Evolutionary conservation across 2,329 filamentous ascomycete species (phyloP), one percentile per base, ranked within the genome.

Genomic region (Microsporum audouinii): DNA sequence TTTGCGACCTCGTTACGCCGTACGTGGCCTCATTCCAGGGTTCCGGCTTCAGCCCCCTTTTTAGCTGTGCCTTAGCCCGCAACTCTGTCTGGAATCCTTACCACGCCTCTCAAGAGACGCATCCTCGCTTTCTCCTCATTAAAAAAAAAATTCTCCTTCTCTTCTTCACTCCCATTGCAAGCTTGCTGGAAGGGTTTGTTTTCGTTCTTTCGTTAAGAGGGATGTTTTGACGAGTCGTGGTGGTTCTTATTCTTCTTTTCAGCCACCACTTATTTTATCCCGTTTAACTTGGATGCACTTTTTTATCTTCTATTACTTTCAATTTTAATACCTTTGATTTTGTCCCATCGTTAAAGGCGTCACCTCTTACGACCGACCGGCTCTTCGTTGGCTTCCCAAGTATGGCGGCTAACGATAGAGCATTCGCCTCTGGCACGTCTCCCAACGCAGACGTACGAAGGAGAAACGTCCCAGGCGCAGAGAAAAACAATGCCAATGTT

Each of bases 391-490:
- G 55, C 55, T 43, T 29, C 34, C 45, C 17, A 55, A 69, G 17
- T 57, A 75, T 74, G 73, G 68, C 70, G 45, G 68, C 66, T 58
- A 65, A 64, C 41, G 68, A 73, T 60, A 65, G 66, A 60, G 73
- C 69, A 56, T 71, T 69, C 43, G 71, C 68, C 55, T 73, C 73
- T 31, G 73, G 72, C 31, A 67, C 68, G 39, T 69, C 73, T 56
- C 67, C 71, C 29, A 62, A 68, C 60, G 61, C 68, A 43, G 73
- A 77, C 62, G 61, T 76, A 41, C 72, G 76, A 57, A 74, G 74
- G 63, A 71, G 76, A 69, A 77, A 77, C 70, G 71, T 77, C 34
- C 66, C 71, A 49, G 68, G 66, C 56, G 63, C 71, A 34, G 70
- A 72, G 49, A 71, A 66, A 49, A 56, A 65, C 41, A 71, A 70